phyloP scores from a whole-genome alignment of 495 filamentous ascomycete genomes.

The Thermochaetoides thermophila region DNA sequence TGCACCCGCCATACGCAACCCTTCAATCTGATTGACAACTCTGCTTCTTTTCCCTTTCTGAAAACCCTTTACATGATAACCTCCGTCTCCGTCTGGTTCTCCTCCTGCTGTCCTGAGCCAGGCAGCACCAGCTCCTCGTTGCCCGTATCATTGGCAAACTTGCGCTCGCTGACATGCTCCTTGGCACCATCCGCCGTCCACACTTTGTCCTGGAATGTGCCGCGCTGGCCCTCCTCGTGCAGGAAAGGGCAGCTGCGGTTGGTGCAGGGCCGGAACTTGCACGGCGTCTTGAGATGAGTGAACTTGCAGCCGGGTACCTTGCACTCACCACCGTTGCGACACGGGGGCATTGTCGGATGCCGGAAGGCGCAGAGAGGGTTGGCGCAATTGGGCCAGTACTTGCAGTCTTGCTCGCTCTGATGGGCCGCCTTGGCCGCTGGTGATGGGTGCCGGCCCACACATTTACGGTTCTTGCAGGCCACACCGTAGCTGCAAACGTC shows the following conservation, averaged over 20 bases:
- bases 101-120: conserved; percentile 23
- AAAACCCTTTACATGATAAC: conserved; percentile 17
- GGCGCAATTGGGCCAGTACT: conserved; percentile 87
- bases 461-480: conserved; percentile 91
- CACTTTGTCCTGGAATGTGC: conserved; percentile 72
- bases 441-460: conserved; percentile 80
- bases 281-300: conserved; percentile 64
- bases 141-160: conserved; percentile 60
- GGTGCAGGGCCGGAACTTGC: conserved; percentile 83
- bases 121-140: conserved; percentile 70
- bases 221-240: conserved; percentile 79
- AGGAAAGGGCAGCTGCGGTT: conserved; percentile 76
- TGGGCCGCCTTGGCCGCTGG: conserved; percentile 64
- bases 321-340: conserved; percentile 89
- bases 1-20: too few relatives aligned
- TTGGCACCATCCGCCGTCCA: conserved; percentile 58
- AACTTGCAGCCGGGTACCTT: conserved; percentile 74
- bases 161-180: conserved; percentile 75
- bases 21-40: too few relatives aligned
- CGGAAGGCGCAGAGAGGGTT: conserved; percentile 76
- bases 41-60: conserved; percentile 1
- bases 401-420: conserved; percentile 77
- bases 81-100: conserved; percentile 12
- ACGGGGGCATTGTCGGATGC: conserved; percentile 64
- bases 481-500: conserved; percentile 76